phyloP scores from a whole-genome alignment of 805 yeast genomes.

The Naumovozyma dairenensis region DNA sequence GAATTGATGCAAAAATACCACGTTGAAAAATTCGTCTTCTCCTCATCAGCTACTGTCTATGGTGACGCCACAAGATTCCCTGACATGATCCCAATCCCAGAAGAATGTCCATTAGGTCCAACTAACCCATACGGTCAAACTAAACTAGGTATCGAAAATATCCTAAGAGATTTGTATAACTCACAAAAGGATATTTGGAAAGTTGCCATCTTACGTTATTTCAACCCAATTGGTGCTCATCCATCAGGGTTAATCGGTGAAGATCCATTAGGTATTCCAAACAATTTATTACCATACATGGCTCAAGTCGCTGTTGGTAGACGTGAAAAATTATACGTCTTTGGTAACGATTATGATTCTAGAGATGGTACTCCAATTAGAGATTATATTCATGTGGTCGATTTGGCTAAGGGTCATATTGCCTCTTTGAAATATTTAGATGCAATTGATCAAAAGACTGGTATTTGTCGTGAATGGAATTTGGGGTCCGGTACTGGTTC shows the following conservation, averaged over 20 bases:
- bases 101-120: constrained; percentile 63
- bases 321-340: constrained; percentile 53
- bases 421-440: constrained; percentile 54
- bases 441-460: constrained; percentile 25
- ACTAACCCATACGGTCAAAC: constrained; percentile 73
- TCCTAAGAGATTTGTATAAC: constrained; percentile 43
- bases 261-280: constrained; percentile 70
- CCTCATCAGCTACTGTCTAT: constrained; percentile 75
- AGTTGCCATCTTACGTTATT: constrained; percentile 61
- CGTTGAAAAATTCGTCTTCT: constrained; percentile 54
- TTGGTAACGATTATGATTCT: constrained; percentile 61
- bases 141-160: constrained; percentile 54
- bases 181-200: constrained; percentile 36
- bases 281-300: constrained; percentile 62
- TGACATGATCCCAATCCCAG: constrained; percentile 71
- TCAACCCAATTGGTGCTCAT: constrained; percentile 82
- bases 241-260: constrained; percentile 75
- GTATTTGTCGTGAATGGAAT: constrained; percentile 69
- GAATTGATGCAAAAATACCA: constrained; percentile 37
- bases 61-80: constrained; percentile 70
- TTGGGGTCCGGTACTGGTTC: constrained; percentile 76
- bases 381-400: constrained; percentile 75
- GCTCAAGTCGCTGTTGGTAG: constrained; percentile 73
- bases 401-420: constrained; percentile 67
- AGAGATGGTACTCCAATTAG: constrained; percentile 76